Evolutionary conservation across 768 basidiomycete species (phyloP).

Genomic region (Xerocomus potaroensis): DNA sequence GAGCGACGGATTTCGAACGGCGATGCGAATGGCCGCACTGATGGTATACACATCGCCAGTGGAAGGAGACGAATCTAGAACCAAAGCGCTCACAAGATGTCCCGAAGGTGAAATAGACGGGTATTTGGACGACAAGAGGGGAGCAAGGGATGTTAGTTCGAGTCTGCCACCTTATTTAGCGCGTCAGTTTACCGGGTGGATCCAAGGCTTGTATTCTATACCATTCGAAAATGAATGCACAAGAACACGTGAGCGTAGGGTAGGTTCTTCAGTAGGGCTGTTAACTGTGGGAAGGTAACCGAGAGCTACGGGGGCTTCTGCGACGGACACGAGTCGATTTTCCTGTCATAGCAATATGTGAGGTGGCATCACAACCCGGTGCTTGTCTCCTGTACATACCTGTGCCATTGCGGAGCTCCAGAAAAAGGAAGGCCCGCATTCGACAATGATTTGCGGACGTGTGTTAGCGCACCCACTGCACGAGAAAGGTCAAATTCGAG

Average conservation of each 20-base stretch:
- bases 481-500: background rate
- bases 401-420: slow-evolving; percentile 8
- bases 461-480: slow-evolving; percentile 26
- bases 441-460: slow-evolving; percentile 26
- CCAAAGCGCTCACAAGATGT: slow-evolving; percentile 9
- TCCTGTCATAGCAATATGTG: slow-evolving; percentile 8
- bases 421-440: slow-evolving; percentile 19
- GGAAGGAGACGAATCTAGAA: slow-evolving; percentile 24
- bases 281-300: slow-evolving; percentile 14
- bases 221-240: slow-evolving; percentile 30
- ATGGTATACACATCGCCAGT: slow-evolving; percentile 11
- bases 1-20: slow-evolving; percentile 20
- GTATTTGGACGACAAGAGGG: slow-evolving; percentile 19
- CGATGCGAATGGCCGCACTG: slow-evolving; percentile 18
- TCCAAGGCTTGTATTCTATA: background rate
- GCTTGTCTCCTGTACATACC: slow-evolving; percentile 9
- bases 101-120: slow-evolving; percentile 4
- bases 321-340: slow-evolving; percentile 18
- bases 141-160: slow-evolving; percentile 18
- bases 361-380: background rate
- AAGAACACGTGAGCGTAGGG: slow-evolving; percentile 19
- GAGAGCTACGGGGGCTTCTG: slow-evolving; percentile 21
- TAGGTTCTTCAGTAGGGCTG: background rate
- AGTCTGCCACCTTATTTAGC: slow-evolving; percentile 16
- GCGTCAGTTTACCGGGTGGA: background rate